Evolutionary conservation across 495 filamentous ascomycete genomes (phyloP), one percentile per base, ranked within the genome.

Genomic region (Neurospora sp.): DNA sequence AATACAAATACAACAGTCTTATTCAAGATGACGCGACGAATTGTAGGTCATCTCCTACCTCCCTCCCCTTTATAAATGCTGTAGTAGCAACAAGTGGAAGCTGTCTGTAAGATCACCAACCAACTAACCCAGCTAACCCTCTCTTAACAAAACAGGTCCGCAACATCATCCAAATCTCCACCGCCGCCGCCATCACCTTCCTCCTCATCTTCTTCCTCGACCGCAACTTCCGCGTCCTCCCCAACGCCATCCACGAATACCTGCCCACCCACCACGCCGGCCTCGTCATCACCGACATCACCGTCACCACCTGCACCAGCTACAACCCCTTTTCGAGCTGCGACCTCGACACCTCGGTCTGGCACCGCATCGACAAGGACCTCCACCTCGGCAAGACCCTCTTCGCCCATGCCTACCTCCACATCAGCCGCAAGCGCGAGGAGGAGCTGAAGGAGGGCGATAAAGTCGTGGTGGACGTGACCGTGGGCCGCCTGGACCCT

Each of bases 341-440:
- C 86, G 90, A 88, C 75, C 88, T 97, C 72, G 90, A 94, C 80
- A 80, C 88, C n/a, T 82, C 87, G 59, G 79, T 85, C 72, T 99
- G 96, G 96, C 88, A 92, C 74, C 90, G 92, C 71, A 84, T 98
- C 74, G 92, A 97, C 72, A 99, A 98, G 84, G 94, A 99, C 78
- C 88, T 99, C 1, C 96, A 94, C 81, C 87, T 99, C 20, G 87
- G 86, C 73, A 86, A 86, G 54, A 87, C 88, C 70, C 93, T 91
- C 88, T 84, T 93, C 62, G 90, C 88, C 46, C 90, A 87, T 78
- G 96, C 94, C 70, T 98, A 92, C 81, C 79, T 99, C 39, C 91
- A 95, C 78, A 88, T 98, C 72, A 87, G 93, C 79, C 86, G 93
- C 46, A 97, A 94, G 88, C 90, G 90, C 76, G 95, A 98, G 83